Base-by-base conservation (phyloP, 805 yeast genomes). In the Barnettozyma salicaria region DNA sequence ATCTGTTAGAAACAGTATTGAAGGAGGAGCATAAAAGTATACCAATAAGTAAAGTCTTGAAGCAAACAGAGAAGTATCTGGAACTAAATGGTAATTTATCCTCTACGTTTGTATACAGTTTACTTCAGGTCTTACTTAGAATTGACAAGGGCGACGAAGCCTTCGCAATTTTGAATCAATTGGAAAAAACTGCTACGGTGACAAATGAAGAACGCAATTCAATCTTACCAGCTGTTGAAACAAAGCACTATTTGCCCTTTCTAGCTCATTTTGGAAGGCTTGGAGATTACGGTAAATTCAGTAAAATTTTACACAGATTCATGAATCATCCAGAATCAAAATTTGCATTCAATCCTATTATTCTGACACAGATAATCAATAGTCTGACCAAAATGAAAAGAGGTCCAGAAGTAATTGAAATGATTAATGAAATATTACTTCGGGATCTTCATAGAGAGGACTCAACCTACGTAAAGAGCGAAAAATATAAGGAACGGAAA, bases 181-280 rank as follows among this genome's bases (percentile, higher is more conserved):
- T 68, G 59, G 66, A 61, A 30, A 27, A 56, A 5, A 39, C 50
- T 23, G 42, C 21, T 47, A 44, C 3, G 13, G 42, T 6, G 23
- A 41, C 4, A 32, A 35, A 6, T 17, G 36, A 37, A 5, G 36
- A 44, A n/a, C n/a, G n/a, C n/a, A n/a, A n/a, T 7, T 29, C 37
- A 9, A 30, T 50, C 8, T 52, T 63, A 24, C 67, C 73, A 4
- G 55, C 64, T 2, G 65, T 64, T 0, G 61, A 59, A 27, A 53
- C 74, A 0, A 65, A 65, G 40, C 62, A 65, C 30, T 72, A 69
- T 39, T 50, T 67, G 2, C 56, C 62, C 8, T 59, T 71, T 35
- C 50, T 68, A 7, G 60, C 61, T 25, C 48, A 56, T 34, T 64
- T 60, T 27, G 60, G 61, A 9, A 42, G 47, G 18, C 36, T 40